Conservation (phyloP, 75 land plant genomes). For the Pinus tabuliformis region DNA sequence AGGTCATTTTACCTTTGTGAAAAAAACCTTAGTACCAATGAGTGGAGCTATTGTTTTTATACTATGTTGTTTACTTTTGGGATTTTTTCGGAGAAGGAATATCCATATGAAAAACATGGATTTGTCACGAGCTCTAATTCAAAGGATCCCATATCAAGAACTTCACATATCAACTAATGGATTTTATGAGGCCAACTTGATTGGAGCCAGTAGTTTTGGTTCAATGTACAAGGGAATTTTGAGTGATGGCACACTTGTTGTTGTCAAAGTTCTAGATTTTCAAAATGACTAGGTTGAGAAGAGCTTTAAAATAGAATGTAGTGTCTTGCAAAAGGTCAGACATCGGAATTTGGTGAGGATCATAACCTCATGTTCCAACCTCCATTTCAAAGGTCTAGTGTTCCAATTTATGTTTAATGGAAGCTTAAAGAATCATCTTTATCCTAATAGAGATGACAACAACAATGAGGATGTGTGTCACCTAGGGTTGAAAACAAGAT, state of each 20-base stretch:
- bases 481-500: not conserved
- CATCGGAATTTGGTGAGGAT: conserved; percentile 35
- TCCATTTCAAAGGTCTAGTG: conserved; percentile 37
- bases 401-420: conserved; percentile 39
- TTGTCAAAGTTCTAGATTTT: conserved; percentile 24
- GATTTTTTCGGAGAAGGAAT: too few species aligned
- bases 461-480: too few species aligned
- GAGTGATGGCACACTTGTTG: conserved; percentile 14
- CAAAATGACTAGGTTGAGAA: not conserved
- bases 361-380: conserved; percentile 22
- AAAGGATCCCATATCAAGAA: too few species aligned
- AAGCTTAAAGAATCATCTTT: conserved; percentile 15
- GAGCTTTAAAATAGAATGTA: conserved; percentile 21
- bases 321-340: conserved; percentile 10
- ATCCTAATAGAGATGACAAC: not conserved
- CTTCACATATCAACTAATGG: too few species aligned
- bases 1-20: too few species aligned
- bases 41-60: too few species aligned
- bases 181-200: not conserved
- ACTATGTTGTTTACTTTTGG: too few species aligned
- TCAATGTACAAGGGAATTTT: conserved; percentile 23
- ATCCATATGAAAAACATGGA: too few species aligned
- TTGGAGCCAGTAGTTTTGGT: conserved; percentile 25
- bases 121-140: too few species aligned
- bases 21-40: too few species aligned